Conservation (phyloP, 345 rosid genomes). For the Dovyalis caffra region DNA sequence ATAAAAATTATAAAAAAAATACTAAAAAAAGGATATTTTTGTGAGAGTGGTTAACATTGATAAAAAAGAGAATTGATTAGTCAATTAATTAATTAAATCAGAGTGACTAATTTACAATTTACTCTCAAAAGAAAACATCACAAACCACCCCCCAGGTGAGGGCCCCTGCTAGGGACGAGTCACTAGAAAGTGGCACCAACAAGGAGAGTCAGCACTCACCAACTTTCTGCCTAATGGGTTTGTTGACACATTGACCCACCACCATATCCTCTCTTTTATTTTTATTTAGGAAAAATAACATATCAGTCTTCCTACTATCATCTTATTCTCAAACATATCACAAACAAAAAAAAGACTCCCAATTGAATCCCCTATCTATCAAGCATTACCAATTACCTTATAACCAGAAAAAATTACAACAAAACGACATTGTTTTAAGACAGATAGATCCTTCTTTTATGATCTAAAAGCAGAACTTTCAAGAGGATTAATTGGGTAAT, state of each 20-base stretch:
- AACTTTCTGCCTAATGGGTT: conserved; percentile 20
- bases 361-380: background rate
- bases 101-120: no score
- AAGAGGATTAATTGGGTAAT: background rate
- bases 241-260: conserved; percentile 35
- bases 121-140: background rate
- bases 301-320: background rate
- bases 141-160: background rate
- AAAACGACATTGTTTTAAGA: no score
- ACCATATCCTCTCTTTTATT: background rate
- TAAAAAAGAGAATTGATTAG: no score
- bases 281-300: background rate
- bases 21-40: no score
- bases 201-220: conserved; percentile 21
- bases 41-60: no score
- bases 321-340: background rate
- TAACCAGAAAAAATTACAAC: no score
- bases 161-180: background rate
- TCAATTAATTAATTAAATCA: no score
- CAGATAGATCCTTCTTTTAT: background rate
- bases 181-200: background rate
- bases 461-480: background rate
- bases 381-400: no score
- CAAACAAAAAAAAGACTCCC: background rate
- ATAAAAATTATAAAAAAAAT: no score